These are phyloP conservation scores for Gautieria morchelliformis DNA, from an alignment of 768 basidiomycete species.

Conservation along the genomic window DNA sequence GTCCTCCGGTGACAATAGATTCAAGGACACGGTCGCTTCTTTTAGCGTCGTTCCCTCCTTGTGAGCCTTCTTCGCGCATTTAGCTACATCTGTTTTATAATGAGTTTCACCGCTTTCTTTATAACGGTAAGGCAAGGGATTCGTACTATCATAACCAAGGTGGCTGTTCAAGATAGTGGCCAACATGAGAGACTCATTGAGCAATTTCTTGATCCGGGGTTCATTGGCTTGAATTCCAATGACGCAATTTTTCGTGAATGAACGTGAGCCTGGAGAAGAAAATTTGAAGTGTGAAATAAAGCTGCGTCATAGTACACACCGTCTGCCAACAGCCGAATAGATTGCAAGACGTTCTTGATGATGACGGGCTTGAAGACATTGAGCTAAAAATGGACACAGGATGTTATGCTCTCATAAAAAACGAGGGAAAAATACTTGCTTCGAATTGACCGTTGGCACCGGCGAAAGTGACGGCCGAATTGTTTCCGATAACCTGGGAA, in stretches of 20 bases:
- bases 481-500: slow-evolving; percentile 79
- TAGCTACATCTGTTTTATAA: slow-evolving; percentile 72
- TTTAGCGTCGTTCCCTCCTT: slow-evolving; percentile 95
- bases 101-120: background rate
- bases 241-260: slow-evolving; percentile 95
- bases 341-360: slow-evolving; percentile 95
- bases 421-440: slow-evolving; percentile 34
- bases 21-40: slow-evolving; percentile 84
- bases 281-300: slow-evolving; percentile 4
- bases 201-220: slow-evolving; percentile 75
- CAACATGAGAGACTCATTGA: slow-evolving; percentile 96
- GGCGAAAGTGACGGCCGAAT: slow-evolving; percentile 85
- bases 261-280: slow-evolving; percentile 54
- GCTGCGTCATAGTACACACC: slow-evolving; percentile 39
- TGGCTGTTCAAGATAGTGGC: slow-evolving; percentile 95
- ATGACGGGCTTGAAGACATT: slow-evolving; percentile 99
- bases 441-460: slow-evolving; percentile 97
- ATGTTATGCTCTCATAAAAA: background rate
- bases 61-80: slow-evolving; percentile 99
- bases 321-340: slow-evolving; percentile 87
- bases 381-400: slow-evolving; percentile 36
- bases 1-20: slow-evolving; percentile 79
- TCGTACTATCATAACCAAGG: slow-evolving; percentile 92
- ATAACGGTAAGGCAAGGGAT: slow-evolving; percentile 12
- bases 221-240: slow-evolving; percentile 96